phyloP scores from a whole-genome alignment of 2,329 filamentous ascomycete species.

The Fusarium avenaceum region DNA sequence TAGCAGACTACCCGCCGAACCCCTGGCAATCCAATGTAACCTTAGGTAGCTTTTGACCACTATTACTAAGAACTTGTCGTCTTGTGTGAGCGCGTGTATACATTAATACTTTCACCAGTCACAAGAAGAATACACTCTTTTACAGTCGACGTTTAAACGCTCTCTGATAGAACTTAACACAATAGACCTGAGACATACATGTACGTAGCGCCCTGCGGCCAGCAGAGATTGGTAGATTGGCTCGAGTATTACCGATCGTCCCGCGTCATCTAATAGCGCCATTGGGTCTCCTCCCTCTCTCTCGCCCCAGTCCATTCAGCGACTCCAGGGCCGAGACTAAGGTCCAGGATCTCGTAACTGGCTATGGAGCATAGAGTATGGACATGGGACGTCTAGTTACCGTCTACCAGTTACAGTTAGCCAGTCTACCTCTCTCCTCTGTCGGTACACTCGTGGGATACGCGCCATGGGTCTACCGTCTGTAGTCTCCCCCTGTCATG shows the following conservation, averaged over 20 bases:
- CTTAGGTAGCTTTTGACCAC: neutral
- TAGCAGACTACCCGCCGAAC: too few relatives aligned
- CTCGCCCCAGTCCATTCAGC: too few relatives aligned
- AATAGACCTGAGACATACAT: slow-evolving; percentile 20
- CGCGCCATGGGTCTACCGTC: neutral
- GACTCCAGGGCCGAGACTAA: neutral
- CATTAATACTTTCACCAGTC: slow-evolving; percentile 4
- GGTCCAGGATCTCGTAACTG: neutral
- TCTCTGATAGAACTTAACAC: neutral
- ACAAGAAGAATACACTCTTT: neutral
- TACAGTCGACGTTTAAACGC: neutral
- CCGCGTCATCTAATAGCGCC: slow-evolving; percentile 7
- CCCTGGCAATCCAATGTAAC: neutral
- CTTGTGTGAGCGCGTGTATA: slow-evolving; percentile 1
- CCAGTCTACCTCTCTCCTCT: too few relatives aligned
- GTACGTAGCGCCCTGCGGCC: neutral
- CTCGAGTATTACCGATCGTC: slow-evolving; percentile 4
- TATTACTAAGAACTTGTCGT: neutral
- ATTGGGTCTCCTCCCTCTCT: neutral
- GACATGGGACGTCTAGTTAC: too few relatives aligned
- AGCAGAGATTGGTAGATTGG: slow-evolving; percentile 18
- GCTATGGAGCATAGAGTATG: neutral
- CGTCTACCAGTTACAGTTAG: too few relatives aligned
- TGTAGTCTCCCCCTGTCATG: too few relatives aligned
- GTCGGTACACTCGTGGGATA: neutral